These are phyloP conservation scores for Pythium guiyangense DNA, from an alignment of 352 stramenopile genomes.

Conservation along the genomic window DNA sequence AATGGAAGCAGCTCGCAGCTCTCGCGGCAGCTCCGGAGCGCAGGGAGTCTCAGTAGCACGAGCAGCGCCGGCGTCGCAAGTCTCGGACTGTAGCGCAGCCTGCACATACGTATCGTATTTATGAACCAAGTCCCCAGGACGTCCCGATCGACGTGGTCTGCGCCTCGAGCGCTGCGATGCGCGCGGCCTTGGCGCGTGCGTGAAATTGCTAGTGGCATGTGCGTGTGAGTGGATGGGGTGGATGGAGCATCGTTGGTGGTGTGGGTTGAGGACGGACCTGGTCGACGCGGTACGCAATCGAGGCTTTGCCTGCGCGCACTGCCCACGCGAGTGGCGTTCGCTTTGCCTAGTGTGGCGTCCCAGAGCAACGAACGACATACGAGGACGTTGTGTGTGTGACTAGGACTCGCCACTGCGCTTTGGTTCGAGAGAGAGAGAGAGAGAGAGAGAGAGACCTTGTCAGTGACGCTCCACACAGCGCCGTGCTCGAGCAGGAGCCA, in stretches of 20 bases:
- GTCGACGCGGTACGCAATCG: constrained; percentile 69
- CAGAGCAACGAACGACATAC: background rate
- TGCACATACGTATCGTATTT: constrained; percentile 27
- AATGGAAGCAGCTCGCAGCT: constrained; percentile 13
- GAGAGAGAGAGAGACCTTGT: constrained; percentile 37
- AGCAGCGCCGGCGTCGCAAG: constrained; percentile 24
- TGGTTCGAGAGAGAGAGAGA: background rate
- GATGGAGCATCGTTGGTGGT: too few relatives aligned
- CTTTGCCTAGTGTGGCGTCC: constrained; percentile 25
- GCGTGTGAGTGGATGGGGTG: too few relatives aligned
- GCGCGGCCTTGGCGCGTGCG: constrained; percentile 28
- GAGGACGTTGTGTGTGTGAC: background rate
- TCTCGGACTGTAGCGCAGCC: constrained; percentile 8
- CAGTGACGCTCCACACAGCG: constrained; percentile 42
- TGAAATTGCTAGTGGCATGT: constrained; percentile 36
- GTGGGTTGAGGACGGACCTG: constrained; percentile 22
- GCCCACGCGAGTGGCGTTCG: constrained; percentile 76
- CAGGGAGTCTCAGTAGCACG: constrained; percentile 57
- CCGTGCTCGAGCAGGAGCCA: constrained; percentile 56
- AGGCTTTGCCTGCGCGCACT: constrained; percentile 56
- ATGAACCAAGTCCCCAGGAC: constrained; percentile 37
- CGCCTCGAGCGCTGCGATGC: constrained; percentile 4
- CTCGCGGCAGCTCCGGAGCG: constrained; percentile 47
- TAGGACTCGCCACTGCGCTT: too few relatives aligned
- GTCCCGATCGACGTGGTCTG: constrained; percentile 10